Percentiles rank a stretch among this genome's conserved stretches.
Evolutionary conservation across 1,284 basidiomycete species (phyloP).

Genomic region (Inonotus hispidus): DNA sequence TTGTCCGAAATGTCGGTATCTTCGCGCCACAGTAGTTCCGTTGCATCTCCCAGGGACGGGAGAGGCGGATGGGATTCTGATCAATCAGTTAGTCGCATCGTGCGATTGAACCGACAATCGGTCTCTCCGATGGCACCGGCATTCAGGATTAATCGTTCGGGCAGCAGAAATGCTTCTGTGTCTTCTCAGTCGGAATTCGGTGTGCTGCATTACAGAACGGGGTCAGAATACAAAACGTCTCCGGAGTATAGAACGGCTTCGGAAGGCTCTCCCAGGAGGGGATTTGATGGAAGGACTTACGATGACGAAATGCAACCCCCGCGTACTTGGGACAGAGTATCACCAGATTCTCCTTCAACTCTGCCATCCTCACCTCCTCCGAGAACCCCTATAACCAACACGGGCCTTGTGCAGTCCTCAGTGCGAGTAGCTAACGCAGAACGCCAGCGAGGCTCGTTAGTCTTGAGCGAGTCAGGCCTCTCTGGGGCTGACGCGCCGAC

Average conservation of each 20-base stretch:
- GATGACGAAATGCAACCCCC: conserved; percentile 21
- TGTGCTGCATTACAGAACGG: not conserved
- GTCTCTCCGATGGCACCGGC: conserved; percentile 67
- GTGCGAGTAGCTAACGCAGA: conserved; percentile 26
- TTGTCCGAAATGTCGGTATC: conserved; percentile 46
- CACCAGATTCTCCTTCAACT: conserved; percentile 38
- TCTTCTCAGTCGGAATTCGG: conserved; percentile 17
- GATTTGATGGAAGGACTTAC: not conserved
- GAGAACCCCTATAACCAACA: conserved; percentile 33
- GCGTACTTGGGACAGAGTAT: conserved; percentile 31
- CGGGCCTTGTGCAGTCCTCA: conserved; percentile 18
- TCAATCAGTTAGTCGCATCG: conserved; percentile 42
- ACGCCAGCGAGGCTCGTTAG: conserved; percentile 33
- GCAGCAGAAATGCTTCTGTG: conserved; percentile 5
- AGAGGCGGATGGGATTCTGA: conserved; percentile 55
- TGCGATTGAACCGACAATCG: conserved; percentile 60
- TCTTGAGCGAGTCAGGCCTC: conserved; percentile 31
- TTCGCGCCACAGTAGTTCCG: conserved; percentile 43
- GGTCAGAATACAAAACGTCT: not conserved
- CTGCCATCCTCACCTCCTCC: conserved; percentile 38
- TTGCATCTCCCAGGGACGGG: conserved; percentile 30
- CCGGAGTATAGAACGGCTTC: conserved; percentile 1
- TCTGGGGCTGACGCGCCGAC: conserved; percentile 28
- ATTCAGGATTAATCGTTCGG: conserved; percentile 30
- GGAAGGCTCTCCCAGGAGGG: conserved; percentile 10